A percentile compares a stretch with the other conserved stretches of the same genome.
Evolutionary conservation across 108 stramenopile species (phyloP).

Genomic region (Seminavis robusta): DNA sequence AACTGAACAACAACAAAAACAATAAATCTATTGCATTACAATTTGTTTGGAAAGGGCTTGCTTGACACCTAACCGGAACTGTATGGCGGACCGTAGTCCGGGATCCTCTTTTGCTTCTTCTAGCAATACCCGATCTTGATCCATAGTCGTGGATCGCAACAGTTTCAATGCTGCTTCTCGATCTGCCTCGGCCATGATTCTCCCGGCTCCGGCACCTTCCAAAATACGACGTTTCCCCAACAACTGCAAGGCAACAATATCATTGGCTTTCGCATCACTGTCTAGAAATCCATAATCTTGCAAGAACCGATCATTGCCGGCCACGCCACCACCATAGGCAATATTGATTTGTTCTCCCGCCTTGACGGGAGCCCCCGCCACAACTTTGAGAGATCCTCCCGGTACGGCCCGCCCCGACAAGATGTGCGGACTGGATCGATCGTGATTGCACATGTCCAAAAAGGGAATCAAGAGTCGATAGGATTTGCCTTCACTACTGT

Average conservation of each 20-base stretch:
- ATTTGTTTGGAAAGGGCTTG: constrained; percentile 35
- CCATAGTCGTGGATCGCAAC: constrained; percentile 44
- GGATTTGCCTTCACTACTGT: constrained; percentile 33
- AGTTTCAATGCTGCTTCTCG: constrained; percentile 44
- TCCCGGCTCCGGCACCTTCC: constrained; percentile 24
- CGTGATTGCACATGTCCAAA: constrained; percentile 86
- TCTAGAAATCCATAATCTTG: constrained; percentile 60
- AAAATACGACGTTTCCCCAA: constrained; percentile 35
- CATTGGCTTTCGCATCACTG: constrained; percentile 19
- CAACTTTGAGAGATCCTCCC: constrained; percentile 63
- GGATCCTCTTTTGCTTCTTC: constrained; percentile 11
- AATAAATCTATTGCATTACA: constrained; percentile 4
- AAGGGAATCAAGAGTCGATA: constrained; percentile 70
- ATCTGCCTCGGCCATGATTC: constrained; percentile 38
- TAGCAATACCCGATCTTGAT: constrained; percentile 40
- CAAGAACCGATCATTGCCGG: constrained; percentile 72
- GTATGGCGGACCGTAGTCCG: constrained; percentile 35
- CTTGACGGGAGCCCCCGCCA: constrained; percentile 66
- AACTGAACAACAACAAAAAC: too few relatives aligned
- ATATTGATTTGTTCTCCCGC: constrained; percentile 72
- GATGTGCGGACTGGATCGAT: constrained; percentile 59
- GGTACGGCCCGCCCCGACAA: constrained; percentile 64
- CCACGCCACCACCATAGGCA: constrained; percentile 64
- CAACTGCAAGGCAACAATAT: constrained; percentile 45
- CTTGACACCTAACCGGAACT: constrained; percentile 66